Base-by-base conservation (phyloP, 2,329 filamentous ascomycete genomes). In the Davidsoniella neocaledoniae region DNA sequence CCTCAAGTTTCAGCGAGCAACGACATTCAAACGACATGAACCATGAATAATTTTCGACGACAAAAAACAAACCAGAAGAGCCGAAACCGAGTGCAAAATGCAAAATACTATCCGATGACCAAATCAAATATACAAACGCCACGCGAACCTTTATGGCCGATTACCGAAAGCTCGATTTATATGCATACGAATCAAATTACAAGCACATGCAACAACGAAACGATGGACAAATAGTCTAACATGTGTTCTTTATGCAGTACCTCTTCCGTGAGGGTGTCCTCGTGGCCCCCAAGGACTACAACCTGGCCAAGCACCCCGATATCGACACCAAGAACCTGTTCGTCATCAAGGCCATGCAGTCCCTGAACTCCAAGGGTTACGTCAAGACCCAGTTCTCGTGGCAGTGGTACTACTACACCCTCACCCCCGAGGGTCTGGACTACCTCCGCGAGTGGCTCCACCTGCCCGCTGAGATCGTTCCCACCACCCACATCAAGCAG, bases 331-430 rank as follows among this genome's bases (percentile, higher is more conserved):
- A 94, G 83, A 98, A 98, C 81, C 86, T 98, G 65, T 96, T 73
- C 71, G 90, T 96, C 70, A 86, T 98, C 81, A 98, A 98, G 82
- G 91, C 91, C 65, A 83, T 81, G 74, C 91, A 98, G 78, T 98
- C 91, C 58, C 81, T 98, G 67, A 94, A 81, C 76, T 95, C 88
- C 62, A 90, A 91, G 69, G 90, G 90, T 68, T 96, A 86, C 73
- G 81, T 98, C 74, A 98, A 98, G 86, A 98, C 91, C 63, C 91
- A 93, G 73, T 98, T 98, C 84, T 94, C 87, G 60, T 94, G 87
- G 87, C 87, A 94, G 75, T 94, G 88, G 80, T 94, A 96, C 83
- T 98, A 98, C 85, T 98, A 98, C 83, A 95, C 91, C 72, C 83
- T 98, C 72, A 95, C 90, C 69, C 86, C 88, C 66, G 88, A 96